These are phyloP conservation scores for Firmiana major DNA, from an alignment of 345 rosid genomes.

Conservation along the genomic window DNA sequence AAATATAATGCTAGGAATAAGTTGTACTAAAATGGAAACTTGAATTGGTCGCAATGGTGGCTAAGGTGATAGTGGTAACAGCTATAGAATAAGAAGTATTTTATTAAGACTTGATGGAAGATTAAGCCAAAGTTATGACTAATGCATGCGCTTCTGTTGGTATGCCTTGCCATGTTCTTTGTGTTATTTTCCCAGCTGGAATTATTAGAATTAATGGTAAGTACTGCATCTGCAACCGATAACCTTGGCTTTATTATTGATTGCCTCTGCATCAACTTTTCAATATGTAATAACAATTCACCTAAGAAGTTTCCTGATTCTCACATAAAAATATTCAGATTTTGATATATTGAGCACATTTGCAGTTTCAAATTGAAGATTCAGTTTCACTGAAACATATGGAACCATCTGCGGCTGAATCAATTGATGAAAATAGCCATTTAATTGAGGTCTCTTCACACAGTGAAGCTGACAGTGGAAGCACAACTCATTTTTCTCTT, in stretches of 20 bases:
- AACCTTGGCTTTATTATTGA: background rate
- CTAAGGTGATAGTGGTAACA: background rate
- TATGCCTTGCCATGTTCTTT: background rate
- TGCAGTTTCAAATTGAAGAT: constrained; percentile 12
- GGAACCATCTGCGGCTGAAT: constrained; percentile 5
- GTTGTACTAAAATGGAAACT: background rate
- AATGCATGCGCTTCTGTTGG: background rate
- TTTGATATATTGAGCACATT: background rate
- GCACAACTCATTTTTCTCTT: background rate
- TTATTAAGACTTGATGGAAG: background rate
- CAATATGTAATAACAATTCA: background rate
- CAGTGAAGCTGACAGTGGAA: constrained; percentile 12
- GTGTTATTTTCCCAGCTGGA: background rate
- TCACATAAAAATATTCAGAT: background rate
- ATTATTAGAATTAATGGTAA: background rate
- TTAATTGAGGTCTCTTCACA: constrained; percentile 9
- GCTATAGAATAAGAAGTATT: background rate
- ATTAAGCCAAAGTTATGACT: background rate
- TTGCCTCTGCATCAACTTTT: background rate
- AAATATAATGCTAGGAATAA: background rate
- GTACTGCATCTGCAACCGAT: background rate
- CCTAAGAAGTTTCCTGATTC: background rate
- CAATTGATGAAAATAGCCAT: background rate
- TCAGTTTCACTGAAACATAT: background rate
- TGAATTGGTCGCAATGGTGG: background rate